Evolutionary conservation across 805 yeast genomes (phyloP), one percentile per base, ranked within the genome.

Genomic region (Isabelozyma rhagii): DNA sequence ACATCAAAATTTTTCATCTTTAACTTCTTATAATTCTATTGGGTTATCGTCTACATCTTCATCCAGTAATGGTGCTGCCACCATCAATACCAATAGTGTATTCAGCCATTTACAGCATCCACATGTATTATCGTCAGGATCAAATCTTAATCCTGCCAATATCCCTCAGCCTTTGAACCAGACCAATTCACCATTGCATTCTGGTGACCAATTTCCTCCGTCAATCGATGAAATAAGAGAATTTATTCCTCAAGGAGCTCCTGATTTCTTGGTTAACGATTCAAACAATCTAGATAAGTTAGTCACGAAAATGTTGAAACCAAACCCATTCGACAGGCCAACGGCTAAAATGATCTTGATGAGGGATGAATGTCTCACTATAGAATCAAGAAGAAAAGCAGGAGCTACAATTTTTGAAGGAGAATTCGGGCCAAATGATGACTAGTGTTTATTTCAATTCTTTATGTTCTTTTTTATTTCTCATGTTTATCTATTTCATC

Each of bases 401-500:
- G 97, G 98, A 4, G 97, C 97, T 3, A 87, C 92, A 2, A 87
- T 94, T 54, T 94, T 85, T 60, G 99, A 93, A 70, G 98, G 97
- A 15, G 97, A 94, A 56, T 91, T 80, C 64, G 99, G 98, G 0
- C 97, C 97, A 8, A 51, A 51, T 41, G 56, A 55, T 47, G 64
- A 59, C 34, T 48, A 49, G 25, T 21, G 25, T 21, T 21, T 41
- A 46, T 28, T 18, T 18, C 13, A 40, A 18, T 18, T 40, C 25
- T 21, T 21, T 21, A 21, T 21, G 25, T 34, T 13, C 6, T 34
- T 34, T 15, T 34, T 34, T 34, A 13, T 34, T 34, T 34, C 14
- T 34, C 39, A 13, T 34, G 13, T 34, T 34, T 34, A 13, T 34
- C 39, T 34, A 13, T 14, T 40, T 15, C 17, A n/a, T 40, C 43